phyloP scores from a whole-genome alignment of 352 stramenopile species.

The Globisporangium megalacanthum region DNA sequence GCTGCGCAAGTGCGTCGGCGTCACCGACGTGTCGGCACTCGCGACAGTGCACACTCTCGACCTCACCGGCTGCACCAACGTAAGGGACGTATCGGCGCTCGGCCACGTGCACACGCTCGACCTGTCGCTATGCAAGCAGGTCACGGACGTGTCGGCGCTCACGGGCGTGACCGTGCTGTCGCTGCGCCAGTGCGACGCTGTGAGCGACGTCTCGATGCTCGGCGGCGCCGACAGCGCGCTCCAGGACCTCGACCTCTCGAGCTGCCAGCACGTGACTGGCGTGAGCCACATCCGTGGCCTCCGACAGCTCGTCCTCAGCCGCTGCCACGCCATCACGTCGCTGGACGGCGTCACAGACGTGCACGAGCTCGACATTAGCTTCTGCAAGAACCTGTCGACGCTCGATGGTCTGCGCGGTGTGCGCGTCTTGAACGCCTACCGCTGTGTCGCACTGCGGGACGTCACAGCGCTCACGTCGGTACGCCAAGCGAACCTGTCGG shows the following conservation, averaged over 20 bases:
- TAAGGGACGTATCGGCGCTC: constrained; percentile 48
- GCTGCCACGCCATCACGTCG: constrained; percentile 36
- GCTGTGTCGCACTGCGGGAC: constrained; percentile 42
- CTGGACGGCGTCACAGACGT: constrained; percentile 37
- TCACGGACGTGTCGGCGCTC: constrained; percentile 48
- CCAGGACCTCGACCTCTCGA: constrained; percentile 50
- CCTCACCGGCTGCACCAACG: constrained; percentile 45
- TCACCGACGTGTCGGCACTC: constrained; percentile 46
- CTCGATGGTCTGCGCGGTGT: constrained; percentile 27
- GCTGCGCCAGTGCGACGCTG: constrained; percentile 41
- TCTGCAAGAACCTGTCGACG: constrained; percentile 41
- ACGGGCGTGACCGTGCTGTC: constrained; percentile 31
- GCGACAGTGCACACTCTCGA: constrained; percentile 46
- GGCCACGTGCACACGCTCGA: constrained; percentile 43
- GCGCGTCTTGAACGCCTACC: constrained; percentile 38
- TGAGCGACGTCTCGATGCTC: constrained; percentile 43
- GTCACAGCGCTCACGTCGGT: constrained; percentile 28
- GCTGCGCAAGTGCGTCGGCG: constrained; percentile 51
- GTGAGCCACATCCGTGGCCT: constrained; percentile 56
- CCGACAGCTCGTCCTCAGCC: constrained; percentile 43
- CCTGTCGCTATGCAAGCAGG: constrained; percentile 40
- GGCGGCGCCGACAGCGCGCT: constrained; percentile 13
- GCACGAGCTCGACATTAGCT: constrained; percentile 65
- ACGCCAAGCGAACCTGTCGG: constrained; percentile 44
- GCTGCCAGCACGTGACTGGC: constrained; percentile 32